A percentile compares a stretch with the other conserved stretches of the same genome.
phyloP scores from a whole-genome alignment of 2,329 filamentous ascomycete genomes.

The Colletotrichum incanum region DNA sequence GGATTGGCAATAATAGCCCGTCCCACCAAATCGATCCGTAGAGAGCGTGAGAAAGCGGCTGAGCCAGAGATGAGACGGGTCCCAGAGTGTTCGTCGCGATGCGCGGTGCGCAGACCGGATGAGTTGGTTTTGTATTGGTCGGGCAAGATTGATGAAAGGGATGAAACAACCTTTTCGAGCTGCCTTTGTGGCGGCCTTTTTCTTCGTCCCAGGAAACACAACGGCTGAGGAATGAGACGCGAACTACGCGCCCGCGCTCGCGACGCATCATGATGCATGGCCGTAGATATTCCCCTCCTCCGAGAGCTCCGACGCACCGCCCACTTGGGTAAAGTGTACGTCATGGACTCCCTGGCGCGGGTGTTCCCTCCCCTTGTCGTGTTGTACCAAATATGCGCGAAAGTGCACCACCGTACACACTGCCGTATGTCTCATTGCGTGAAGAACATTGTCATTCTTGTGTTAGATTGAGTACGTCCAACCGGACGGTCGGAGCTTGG shows the following conservation, averaged over 20 bases:
- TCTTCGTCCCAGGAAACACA: slow-evolving; percentile 28
- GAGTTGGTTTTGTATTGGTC: neutral
- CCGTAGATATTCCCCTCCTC: neutral
- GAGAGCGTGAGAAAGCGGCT: neutral
- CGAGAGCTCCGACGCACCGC: slow-evolving; percentile 27
- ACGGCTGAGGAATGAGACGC: slow-evolving; percentile 22
- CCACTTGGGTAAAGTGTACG: slow-evolving; percentile 33
- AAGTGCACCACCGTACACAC: neutral
- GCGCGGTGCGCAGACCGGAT: neutral
- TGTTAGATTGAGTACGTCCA: neutral
- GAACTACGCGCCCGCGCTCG: neutral
- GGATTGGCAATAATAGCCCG: neutral
- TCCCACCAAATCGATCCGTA: neutral
- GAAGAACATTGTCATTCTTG: slow-evolving; percentile 3
- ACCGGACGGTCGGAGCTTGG: neutral
- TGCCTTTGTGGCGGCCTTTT: slow-evolving; percentile 5
- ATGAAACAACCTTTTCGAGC: slow-evolving; percentile 27
- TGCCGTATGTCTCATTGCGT: slow-evolving; percentile 18
- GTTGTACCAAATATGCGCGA: slow-evolving; percentile 14
- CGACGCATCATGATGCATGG: slow-evolving; percentile 14
- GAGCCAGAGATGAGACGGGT: slow-evolving; percentile 34
- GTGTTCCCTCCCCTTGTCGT: neutral
- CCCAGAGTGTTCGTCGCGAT: neutral
- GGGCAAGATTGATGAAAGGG: neutral
- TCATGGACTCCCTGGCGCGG: slow-evolving; percentile 31